Evolutionary conservation across 176 grass and related monocot species (phyloP), one percentile per base, ranked within the genome.

Genomic region (Saccharum officinarum): DNA sequence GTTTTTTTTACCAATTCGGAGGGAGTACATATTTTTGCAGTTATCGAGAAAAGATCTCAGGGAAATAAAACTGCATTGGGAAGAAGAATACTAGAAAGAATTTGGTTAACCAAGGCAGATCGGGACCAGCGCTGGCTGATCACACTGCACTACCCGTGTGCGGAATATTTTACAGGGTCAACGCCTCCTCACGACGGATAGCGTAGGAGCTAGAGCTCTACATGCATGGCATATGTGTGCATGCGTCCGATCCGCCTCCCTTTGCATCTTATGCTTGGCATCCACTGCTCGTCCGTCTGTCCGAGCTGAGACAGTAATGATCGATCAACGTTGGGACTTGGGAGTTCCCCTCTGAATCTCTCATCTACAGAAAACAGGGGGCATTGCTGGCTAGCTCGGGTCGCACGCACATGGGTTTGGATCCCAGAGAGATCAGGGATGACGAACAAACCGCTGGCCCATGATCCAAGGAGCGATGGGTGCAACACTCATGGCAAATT

Each of bases 401-500:
- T 75, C 18, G 52, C 47, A 75, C 74, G 80, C 88, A 91, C 89
- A 84, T 91, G 89, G 68, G 60, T 75, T 54, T 80, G 40, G 64
- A 86, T 86, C 83, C 78, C 52, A 86, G 88, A 36, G 55, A 73
- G 55, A 9, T 77, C 60, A 42, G 61, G 34, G 20, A 60, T 45
- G 60, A 64, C 61, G 23, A 14, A 64, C 61, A 30, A 64, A 13
- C 5, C 61, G 23, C 22, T 6, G 89, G 85, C 82, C 65, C 89
- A 91, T 88, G 89, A 91, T 91, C 89, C 89, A 52, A 91, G 89
- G 31, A 84, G 42, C 41, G 2, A 49, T 14, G 45, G 33, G 23
- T 26, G 20, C 79, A 31, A 37, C 67, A 34, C 69, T 74, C 68
- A 70, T 63, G 39, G 67, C 66, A 5, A 38, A 36, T 36, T 36